Conservation (phyloP, 257 asterid genomes). For the Solanum bukasovii region DNA sequence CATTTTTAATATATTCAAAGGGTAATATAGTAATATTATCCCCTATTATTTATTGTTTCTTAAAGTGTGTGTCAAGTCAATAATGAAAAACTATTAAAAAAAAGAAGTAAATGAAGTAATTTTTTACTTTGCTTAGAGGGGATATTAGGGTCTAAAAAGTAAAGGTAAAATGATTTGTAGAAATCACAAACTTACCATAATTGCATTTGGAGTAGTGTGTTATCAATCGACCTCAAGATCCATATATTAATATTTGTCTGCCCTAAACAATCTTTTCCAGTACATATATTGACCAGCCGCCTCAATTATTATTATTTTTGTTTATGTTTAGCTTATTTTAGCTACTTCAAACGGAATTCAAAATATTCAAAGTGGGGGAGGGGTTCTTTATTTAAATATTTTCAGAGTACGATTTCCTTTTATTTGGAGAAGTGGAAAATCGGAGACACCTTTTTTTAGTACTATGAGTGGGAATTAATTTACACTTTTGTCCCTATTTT, state of each 20-base stretch:
- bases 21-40: no score
- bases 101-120: no score
- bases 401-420: neutral
- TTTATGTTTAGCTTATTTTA: neutral
- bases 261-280: neutral
- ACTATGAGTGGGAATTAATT: neutral
- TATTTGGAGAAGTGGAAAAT: neutral
- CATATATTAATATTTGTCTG: neutral
- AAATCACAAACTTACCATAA: neutral
- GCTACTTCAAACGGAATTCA: neutral
- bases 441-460: neutral
- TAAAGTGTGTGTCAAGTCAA: no score
- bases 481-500: neutral
- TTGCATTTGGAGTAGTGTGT: no score
- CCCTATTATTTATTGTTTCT: neutral
- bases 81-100: no score
- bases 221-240: neutral
- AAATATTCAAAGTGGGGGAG: no score
- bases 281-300: neutral
- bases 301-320: no score
- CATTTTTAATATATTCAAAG: no score
- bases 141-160: neutral
- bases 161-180: neutral
- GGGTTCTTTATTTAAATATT: neutral
- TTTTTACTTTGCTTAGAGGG: neutral